Conservation (phyloP, 805 yeast genomes). For the Tetrapisispora iriomotensis region DNA sequence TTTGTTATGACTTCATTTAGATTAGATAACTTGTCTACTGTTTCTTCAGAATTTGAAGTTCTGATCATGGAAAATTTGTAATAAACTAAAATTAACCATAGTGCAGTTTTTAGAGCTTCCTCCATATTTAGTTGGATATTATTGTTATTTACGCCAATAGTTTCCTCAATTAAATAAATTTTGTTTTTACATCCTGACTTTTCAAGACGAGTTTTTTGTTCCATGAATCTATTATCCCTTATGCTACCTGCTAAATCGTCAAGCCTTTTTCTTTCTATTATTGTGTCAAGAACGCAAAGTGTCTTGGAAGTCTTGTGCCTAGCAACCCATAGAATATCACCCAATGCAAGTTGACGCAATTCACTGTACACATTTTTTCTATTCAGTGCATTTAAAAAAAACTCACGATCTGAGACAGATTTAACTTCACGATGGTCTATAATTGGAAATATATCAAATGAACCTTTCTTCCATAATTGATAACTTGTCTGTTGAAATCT, state of each 20-base stretch:
- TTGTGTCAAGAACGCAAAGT: conserved; percentile 64
- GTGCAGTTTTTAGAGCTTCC: conserved; percentile 66
- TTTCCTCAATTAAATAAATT: conserved; percentile 75
- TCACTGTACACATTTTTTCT: conserved; percentile 42
- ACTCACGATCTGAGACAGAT: conserved; percentile 57
- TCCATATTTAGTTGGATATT: conserved; percentile 36
- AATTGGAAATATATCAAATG: conserved; percentile 50
- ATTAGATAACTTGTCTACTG: conserved; percentile 36
- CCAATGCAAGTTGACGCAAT: conserved; percentile 56
- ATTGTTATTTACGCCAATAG: conserved; percentile 26
- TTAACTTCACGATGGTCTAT: conserved; percentile 79
- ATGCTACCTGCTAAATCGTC: conserved; percentile 80
- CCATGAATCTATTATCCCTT: conserved; percentile 78
- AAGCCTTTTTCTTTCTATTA: conserved; percentile 83
- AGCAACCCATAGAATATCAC: conserved; percentile 90
- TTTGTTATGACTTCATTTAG: conserved; percentile 44
- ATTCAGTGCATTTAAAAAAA: conserved; percentile 47
- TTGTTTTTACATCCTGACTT: conserved; percentile 59
- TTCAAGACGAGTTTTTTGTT: conserved; percentile 71
- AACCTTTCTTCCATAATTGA: conserved; percentile 49
- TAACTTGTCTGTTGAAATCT: conserved; percentile 21
- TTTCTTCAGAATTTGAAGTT: conserved; percentile 64
- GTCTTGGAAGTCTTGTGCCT: conserved; percentile 44
- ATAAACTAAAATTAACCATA: conserved; percentile 57
- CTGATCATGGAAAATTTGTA: conserved; percentile 59